A percentile compares a stretch with the other conserved stretches of the same genome.
Evolutionary conservation across 768 basidiomycete species (phyloP).

Genomic region (Leccinellum albellum): DNA sequence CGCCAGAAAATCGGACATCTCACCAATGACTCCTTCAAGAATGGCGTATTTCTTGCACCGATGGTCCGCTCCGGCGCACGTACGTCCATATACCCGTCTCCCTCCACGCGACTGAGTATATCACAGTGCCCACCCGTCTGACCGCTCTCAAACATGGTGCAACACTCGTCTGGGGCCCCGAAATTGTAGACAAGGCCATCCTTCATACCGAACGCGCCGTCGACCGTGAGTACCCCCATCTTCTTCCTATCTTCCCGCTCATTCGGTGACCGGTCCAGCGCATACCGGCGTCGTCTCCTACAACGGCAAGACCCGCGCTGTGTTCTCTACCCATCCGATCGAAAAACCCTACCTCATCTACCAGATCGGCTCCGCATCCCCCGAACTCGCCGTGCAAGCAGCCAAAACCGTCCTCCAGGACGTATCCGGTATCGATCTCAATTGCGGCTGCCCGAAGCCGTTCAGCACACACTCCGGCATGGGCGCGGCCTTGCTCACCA

Average conservation of each 20-base stretch:
- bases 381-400: constrained; percentile 88
- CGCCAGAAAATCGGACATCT: constrained; percentile 56
- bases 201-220: constrained; percentile 78
- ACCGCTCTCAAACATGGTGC: constrained; percentile 92
- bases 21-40: constrained; percentile 71
- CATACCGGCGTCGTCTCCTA: constrained; percentile 84
- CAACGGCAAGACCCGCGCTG: constrained; percentile 75
- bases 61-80: constrained; percentile 95
- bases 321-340: constrained; percentile 90
- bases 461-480: constrained; percentile 93
- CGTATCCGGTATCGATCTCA: constrained; percentile 92
- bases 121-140: constrained; percentile 76
- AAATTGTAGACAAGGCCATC: constrained; percentile 95
- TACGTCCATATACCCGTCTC: constrained; percentile 38
- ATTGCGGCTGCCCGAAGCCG: constrained; percentile 96
- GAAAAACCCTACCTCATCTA: constrained; percentile 94
- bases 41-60: constrained; percentile 92
- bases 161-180: constrained; percentile 93
- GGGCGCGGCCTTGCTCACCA: constrained; percentile 93
- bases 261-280: constrained; percentile 42
- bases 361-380: constrained; percentile 90
- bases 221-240: constrained; percentile 60
- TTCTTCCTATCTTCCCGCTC: background rate
- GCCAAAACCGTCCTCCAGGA: constrained; percentile 84
- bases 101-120: constrained; percentile 5